Evolutionary conservation across 164 flowering plant genomes (phyloP), one percentile per base, ranked within the genome.

Genomic region (Stephania japonica): DNA sequence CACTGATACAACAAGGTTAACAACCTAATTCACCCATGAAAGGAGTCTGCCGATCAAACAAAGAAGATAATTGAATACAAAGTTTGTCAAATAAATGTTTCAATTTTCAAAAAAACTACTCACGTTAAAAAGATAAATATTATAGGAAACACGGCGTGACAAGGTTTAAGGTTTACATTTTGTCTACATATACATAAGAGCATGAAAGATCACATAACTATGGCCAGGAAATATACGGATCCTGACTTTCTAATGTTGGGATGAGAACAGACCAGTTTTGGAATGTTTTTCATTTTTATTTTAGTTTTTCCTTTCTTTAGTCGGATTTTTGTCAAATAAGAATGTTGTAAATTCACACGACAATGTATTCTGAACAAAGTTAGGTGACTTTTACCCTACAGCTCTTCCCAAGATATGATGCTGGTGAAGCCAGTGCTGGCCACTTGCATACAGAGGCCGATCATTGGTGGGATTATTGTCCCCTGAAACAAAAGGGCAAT

Each of bases 341-440:
- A 3, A 56, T 56, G n/a, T 18, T 13, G 6, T 59, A 19, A 59
- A 21, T 21, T 19, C 0, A 19, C 12, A 5, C 23, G 25, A 32
- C 64, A 61, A 61, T 64, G 41, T 64, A 64, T 64, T 16, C 23
- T 23, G 65, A 23, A 53, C 24, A 70, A 21, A 47, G 71, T 63
- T 12, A 21, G 74, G 24, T 68, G 49, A 62, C 43, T 53, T 1
- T 79, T 82, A 89, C 91, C 93, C 93, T 11, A 89, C 87, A 77
- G 93, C 93, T 78, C 91, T 80, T 56, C 93, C 93, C 89, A 87
- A 86, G 68, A 89, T 84, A 78, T 89, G 93, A 70, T 87, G 81
- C 66, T 90, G 76, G 41, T 89, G 83, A 75, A 87, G 91, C 93
- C 93, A 89, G 32, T 80, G 86, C 77, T 87, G 93, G 50, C 93